These are phyloP conservation scores for Lipomyces oligophaga DNA, from an alignment of 805 yeast genomes.

Conservation along the genomic window DNA sequence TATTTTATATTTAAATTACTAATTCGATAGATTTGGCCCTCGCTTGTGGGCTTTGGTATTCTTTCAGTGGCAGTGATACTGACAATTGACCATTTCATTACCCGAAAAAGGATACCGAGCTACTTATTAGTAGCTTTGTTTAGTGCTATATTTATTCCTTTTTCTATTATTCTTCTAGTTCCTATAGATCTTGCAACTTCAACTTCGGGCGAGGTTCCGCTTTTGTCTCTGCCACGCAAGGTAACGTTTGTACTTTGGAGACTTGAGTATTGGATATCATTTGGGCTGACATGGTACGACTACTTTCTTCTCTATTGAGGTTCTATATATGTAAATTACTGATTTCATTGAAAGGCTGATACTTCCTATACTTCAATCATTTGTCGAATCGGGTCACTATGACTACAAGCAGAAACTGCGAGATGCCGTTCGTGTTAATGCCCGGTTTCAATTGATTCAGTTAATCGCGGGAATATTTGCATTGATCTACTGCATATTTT, in stretches of 20 bases:
- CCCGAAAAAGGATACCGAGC: slow-evolving; percentile 39
- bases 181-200: slow-evolving; percentile 72
- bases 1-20: too few species aligned
- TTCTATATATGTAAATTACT: background rate
- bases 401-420: slow-evolving; percentile 45
- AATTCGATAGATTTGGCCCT: slow-evolving; percentile 17
- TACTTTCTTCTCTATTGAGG: background rate
- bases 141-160: slow-evolving; percentile 66
- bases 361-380: slow-evolving; percentile 69
- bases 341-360: slow-evolving; percentile 37
- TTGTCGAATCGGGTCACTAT: slow-evolving; percentile 65
- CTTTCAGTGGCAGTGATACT: slow-evolving; percentile 37
- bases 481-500: slow-evolving; percentile 54
- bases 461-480: slow-evolving; percentile 53
- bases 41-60: slow-evolving; percentile 32
- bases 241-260: slow-evolving; percentile 64
- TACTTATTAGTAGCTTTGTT: slow-evolving; percentile 49
- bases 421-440: slow-evolving; percentile 55
- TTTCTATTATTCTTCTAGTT: slow-evolving; percentile 65
- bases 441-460: slow-evolving; percentile 58
- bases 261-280: slow-evolving; percentile 74
- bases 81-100: slow-evolving; percentile 40
- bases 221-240: slow-evolving; percentile 48
- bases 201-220: slow-evolving; percentile 39
- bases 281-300: slow-evolving; percentile 64